Percentiles rank a stretch among this genome's conserved stretches.
phyloP scores from a whole-genome alignment of 2,329 filamentous ascomycete species.

The Colletotrichum liaoningense region DNA sequence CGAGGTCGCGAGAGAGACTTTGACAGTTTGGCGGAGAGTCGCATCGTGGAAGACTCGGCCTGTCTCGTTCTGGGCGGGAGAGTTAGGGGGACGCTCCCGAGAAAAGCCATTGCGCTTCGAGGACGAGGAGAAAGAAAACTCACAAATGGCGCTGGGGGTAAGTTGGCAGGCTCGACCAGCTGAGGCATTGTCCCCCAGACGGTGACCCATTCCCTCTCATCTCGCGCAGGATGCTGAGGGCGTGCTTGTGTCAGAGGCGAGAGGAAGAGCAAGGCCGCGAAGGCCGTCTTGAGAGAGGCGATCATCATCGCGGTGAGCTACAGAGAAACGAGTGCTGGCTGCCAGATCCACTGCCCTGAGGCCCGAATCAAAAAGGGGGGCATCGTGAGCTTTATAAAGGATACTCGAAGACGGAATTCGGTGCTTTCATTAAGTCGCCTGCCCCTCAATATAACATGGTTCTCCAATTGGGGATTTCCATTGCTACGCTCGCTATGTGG shows the following conservation, averaged over 20 bases:
- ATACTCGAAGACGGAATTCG: neutral
- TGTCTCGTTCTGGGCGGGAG: conserved; percentile 57
- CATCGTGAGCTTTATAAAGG: neutral
- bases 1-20: conserved; percentile 62
- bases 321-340: neutral
- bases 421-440: conserved; percentile 9
- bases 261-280: conserved; percentile 25
- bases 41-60: conserved; percentile 66
- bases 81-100: neutral
- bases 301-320: conserved; percentile 7
- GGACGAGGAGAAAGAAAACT: conserved; percentile 38
- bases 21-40: conserved; percentile 72
- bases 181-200: conserved; percentile 74
- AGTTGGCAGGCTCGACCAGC: conserved; percentile 67
- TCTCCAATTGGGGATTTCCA: neutral
- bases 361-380: neutral
- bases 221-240: conserved; percentile 18
- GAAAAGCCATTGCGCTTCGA: conserved; percentile 16
- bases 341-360: neutral
- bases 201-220: conserved; percentile 66
- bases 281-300: conserved; percentile 30
- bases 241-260: conserved; percentile 19
- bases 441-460: conserved; percentile 18
- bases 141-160: conserved; percentile 68
- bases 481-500: conserved; percentile 10